These are phyloP conservation scores for Eragrostis curvula DNA, from an alignment of 176 grass and related monocot species.

Conservation along the genomic window DNA sequence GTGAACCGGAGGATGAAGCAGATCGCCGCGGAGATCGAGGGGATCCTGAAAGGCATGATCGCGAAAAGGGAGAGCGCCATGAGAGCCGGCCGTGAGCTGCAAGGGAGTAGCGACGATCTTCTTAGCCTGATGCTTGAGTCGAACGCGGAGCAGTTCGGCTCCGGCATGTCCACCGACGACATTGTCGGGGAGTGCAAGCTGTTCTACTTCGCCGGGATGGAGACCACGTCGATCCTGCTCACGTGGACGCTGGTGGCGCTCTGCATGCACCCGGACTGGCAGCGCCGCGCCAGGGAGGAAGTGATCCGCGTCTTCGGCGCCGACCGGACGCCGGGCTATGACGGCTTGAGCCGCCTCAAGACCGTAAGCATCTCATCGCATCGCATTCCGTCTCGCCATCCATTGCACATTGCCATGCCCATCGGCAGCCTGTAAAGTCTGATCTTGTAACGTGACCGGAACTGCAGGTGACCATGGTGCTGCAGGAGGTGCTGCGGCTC, in stretches of 20 bases:
- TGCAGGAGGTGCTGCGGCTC: slow-evolving; percentile 57
- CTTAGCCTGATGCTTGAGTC: slow-evolving; percentile 53
- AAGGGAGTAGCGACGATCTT: slow-evolving; percentile 18
- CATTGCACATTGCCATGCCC: neutral
- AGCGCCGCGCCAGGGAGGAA: slow-evolving; percentile 56
- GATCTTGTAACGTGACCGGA: neutral
- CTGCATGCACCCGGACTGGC: slow-evolving; percentile 58
- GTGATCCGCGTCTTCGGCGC: slow-evolving; percentile 42
- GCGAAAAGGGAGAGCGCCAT: slow-evolving; percentile 32
- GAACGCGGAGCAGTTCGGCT: slow-evolving; percentile 20
- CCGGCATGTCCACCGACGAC: slow-evolving; percentile 46
- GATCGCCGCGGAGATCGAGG: slow-evolving; percentile 37
- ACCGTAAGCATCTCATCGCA: neutral
- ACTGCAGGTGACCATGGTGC: slow-evolving; percentile 58
- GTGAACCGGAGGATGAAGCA: slow-evolving; percentile 42
- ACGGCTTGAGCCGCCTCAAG: slow-evolving; percentile 43
- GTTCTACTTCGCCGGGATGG: slow-evolving; percentile 71
- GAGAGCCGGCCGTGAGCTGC: neutral
- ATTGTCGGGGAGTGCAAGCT: slow-evolving; percentile 66
- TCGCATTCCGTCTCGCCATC: no score
- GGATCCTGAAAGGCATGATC: slow-evolving; percentile 49
- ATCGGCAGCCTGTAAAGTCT: neutral
- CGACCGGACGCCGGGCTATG: slow-evolving; percentile 34
- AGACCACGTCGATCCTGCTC: slow-evolving; percentile 62
- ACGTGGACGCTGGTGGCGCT: slow-evolving; percentile 61